Conservation (phyloP, 2,329 filamentous ascomycete genomes). For the Verticillium zaregamsianum region DNA sequence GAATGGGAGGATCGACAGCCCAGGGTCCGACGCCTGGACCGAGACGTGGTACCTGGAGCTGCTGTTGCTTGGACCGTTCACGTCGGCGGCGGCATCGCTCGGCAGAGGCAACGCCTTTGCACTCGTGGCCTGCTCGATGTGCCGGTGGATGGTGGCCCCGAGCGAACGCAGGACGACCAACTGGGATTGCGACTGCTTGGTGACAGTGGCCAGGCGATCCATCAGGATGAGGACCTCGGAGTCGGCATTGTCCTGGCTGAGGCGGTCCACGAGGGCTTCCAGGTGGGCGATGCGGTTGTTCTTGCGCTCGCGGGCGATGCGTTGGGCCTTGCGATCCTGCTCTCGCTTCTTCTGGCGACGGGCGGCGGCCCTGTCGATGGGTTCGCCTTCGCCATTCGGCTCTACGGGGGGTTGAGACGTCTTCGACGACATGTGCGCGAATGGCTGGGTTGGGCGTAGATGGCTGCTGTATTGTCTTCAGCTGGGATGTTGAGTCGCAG, state of each 20-base stretch:
- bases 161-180: conserved; percentile 11
- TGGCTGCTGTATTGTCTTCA: not conserved
- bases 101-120: not conserved
- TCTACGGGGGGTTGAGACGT: not conserved
- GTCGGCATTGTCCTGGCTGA: conserved; percentile 19
- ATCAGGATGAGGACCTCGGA: conserved; percentile 17
- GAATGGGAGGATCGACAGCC: not conserved
- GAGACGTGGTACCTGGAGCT: not conserved
- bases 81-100: not conserved
- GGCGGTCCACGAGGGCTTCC: conserved; percentile 21
- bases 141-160: conserved; percentile 10
- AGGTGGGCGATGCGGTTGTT: conserved; percentile 25
- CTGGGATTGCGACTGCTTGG: conserved; percentile 17
- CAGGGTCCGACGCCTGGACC: not conserved
- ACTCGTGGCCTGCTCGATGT: conserved; percentile 4
- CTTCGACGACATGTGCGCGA: not conserved
- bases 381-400: not conserved
- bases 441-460: not conserved
- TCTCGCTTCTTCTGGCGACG: conserved; percentile 24
- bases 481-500: not conserved
- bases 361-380: conserved; percentile 9
- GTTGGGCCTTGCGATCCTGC: conserved; percentile 25
- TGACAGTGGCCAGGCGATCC: conserved; percentile 20
- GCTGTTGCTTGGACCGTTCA: not conserved
- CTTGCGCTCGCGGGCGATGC: conserved; percentile 24